These are phyloP conservation scores for Patellaria atrata DNA, from an alignment of 495 filamentous ascomycete genomes.

Conservation along the genomic window DNA sequence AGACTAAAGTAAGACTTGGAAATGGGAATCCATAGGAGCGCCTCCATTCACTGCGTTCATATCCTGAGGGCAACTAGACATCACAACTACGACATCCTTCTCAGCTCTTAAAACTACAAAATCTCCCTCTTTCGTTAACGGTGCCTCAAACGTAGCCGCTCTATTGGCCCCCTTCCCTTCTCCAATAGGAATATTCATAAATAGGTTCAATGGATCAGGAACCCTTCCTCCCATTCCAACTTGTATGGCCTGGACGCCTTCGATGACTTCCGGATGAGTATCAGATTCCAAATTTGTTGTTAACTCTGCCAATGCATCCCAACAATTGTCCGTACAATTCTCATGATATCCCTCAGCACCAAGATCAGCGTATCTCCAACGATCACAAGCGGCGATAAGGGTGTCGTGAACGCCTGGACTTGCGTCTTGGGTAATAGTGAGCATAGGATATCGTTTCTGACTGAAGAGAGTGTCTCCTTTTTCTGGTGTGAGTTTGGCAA, in stretches of 20 bases:
- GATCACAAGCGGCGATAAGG: constrained; percentile 30
- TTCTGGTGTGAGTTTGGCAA: constrained; percentile 20
- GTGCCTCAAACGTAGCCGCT: constrained; percentile 20
- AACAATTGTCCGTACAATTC: constrained; percentile 32
- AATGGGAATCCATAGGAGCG: constrained; percentile 28
- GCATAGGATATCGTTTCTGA: constrained; percentile 27
- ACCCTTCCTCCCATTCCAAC: constrained; percentile 17
- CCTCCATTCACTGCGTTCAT: constrained; percentile 29
- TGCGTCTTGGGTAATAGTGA: constrained; percentile 29
- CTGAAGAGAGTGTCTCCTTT: constrained; percentile 25
- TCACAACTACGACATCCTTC: constrained; percentile 28
- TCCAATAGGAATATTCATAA: constrained; percentile 34
- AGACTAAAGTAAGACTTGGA: constrained; percentile 9
- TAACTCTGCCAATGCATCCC: constrained; percentile 23
- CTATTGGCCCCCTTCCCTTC: constrained; percentile 21
- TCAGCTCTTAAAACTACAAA: constrained; percentile 28
- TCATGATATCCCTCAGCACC: constrained; percentile 28
- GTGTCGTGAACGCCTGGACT: constrained; percentile 31
- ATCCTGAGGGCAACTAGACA: constrained; percentile 35
- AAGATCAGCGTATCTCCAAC: constrained; percentile 25
- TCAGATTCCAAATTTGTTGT: constrained; percentile 1
- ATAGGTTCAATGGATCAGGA: constrained; percentile 33
- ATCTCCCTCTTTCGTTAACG: constrained; percentile 26
- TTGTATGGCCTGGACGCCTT: constrained; percentile 8
- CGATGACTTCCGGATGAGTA: constrained; percentile 1